Percentiles rank a stretch among this genome's conserved stretches.
Evolutionary conservation across 768 basidiomycete species (phyloP).

Genomic region (Amanita polypyramis): DNA sequence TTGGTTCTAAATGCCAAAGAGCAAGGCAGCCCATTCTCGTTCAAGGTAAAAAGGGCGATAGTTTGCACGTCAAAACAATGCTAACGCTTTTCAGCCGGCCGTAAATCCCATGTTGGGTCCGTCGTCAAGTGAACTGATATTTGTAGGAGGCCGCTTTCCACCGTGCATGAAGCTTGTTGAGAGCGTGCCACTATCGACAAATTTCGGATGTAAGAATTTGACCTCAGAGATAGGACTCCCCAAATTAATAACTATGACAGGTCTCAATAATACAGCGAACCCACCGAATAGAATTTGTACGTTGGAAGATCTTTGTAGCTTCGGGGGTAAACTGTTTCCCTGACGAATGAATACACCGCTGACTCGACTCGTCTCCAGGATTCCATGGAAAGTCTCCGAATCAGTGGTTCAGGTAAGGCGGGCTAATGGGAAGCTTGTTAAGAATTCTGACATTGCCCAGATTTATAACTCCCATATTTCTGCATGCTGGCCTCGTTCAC

Average conservation of each 20-base stretch:
- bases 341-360: constrained; percentile 9
- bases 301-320: constrained; percentile 78
- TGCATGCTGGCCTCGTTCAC: constrained; percentile 96
- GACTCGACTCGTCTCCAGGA: constrained; percentile 15
- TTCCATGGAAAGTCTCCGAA: constrained; percentile 32
- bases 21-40: constrained; percentile 79
- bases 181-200: constrained; percentile 40
- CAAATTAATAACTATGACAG: constrained; percentile 20
- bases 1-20: constrained; percentile 62
- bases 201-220: constrained; percentile 40
- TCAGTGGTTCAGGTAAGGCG: constrained; percentile 35
- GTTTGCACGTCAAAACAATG: not conserved
- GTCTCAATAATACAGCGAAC: constrained; percentile 78
- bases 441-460: constrained; percentile 23
- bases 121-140: constrained; percentile 71
- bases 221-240: not conserved
- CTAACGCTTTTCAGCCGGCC: constrained; percentile 38
- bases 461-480: constrained; percentile 82
- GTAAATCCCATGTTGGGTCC: constrained; percentile 92
- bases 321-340: constrained; percentile 50
- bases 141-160: constrained; percentile 85
- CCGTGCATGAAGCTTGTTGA: constrained; percentile 80
- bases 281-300: constrained; percentile 62
- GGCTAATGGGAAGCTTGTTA: not conserved
- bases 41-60: constrained; percentile 43